Evolutionary conservation across 306 rosid species (phyloP), one percentile per base, ranked within the genome.

Genomic region (Trichosanthes cucumerina): DNA sequence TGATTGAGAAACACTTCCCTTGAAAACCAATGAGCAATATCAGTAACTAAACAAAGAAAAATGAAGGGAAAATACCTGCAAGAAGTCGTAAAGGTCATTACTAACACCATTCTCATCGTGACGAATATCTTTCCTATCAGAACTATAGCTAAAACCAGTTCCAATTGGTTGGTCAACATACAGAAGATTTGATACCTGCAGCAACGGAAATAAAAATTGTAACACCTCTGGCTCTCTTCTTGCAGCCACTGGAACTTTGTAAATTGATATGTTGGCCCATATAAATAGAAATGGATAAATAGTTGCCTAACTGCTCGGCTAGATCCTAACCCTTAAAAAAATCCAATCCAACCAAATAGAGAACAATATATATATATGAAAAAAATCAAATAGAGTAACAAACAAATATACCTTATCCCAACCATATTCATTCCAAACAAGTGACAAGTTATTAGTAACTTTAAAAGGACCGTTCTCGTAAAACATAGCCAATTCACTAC

Each of bases 121-220:
- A 73, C 97, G 99, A 75, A 91, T 86, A 80, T 95, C 97, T 6
- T 90, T 91, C 26, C 41, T 82, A 79, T 95, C 97, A 38, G 91
- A 80, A 73, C 89, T 91, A 75, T 89, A 95, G 85, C 97, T 95
- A 83, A 95, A 95, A 33, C 99, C 99, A 80, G 99, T 95, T 70
- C 99, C 99, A 78, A 87, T 87, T 52, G 98, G 98, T 81, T 95
- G 98, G 85, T 95, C 98, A 64, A 95, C 97, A 84, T 92, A 95
- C 77, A 95, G 80, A 80, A 95, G 97, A 84, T 95, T 95, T 46
- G 99, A 91, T 9, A 84, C 93, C 99, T 95, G 88, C 79, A 90
- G 83, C 16, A 44, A 58, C 38, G 10, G 50, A 14, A 12, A 19
- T 3, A 47, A 47, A 47, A 21, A 21, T 5, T 70, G 11, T 36